phyloP scores from a whole-genome alignment of 106 monocot genomes.

The Phalaenopsis aphrodite region DNA sequence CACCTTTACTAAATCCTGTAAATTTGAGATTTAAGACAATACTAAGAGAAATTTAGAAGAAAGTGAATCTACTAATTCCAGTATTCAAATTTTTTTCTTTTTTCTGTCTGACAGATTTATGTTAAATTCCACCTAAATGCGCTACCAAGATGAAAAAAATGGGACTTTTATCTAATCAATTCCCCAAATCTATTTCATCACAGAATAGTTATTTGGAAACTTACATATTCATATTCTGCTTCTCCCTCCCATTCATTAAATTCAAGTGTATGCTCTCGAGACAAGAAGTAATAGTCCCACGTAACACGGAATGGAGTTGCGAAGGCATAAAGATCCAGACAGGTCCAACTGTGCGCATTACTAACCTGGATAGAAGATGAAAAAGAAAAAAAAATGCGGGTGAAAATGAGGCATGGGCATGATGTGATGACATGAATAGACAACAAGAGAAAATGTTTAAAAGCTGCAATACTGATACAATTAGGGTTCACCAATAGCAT shows the following conservation, averaged over 20 bases:
- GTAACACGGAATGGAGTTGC: conserved; percentile 77
- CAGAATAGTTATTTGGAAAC: conserved; percentile 2
- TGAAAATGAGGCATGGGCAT: too few relatives aligned
- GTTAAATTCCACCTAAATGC: too few relatives aligned
- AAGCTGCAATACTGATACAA: too few relatives aligned
- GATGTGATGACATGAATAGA: too few relatives aligned
- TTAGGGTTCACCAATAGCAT: too few relatives aligned
- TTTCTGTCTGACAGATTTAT: too few relatives aligned
- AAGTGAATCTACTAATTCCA: too few relatives aligned
- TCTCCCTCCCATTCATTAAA: conserved; percentile 63
- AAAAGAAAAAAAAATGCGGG: not conserved
- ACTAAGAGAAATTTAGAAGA: too few relatives aligned
- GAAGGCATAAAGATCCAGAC: conserved; percentile 84
- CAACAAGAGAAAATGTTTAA: too few relatives aligned
- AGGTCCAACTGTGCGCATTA: conserved; percentile 81
- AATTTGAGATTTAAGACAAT: too few relatives aligned
- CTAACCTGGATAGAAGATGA: conserved; percentile 22
- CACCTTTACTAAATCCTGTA: too few relatives aligned
- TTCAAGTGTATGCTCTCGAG: conserved; percentile 67
- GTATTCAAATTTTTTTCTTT: too few relatives aligned
- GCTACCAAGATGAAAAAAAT: not conserved
- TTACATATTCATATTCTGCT: conserved; percentile 78
- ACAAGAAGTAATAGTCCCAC: conserved; percentile 83
- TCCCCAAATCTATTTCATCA: not conserved
- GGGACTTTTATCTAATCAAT: not conserved